These are phyloP conservation scores for Metschnikowia corniflorae DNA, from an alignment of 805 yeast species.

Conservation along the genomic window DNA sequence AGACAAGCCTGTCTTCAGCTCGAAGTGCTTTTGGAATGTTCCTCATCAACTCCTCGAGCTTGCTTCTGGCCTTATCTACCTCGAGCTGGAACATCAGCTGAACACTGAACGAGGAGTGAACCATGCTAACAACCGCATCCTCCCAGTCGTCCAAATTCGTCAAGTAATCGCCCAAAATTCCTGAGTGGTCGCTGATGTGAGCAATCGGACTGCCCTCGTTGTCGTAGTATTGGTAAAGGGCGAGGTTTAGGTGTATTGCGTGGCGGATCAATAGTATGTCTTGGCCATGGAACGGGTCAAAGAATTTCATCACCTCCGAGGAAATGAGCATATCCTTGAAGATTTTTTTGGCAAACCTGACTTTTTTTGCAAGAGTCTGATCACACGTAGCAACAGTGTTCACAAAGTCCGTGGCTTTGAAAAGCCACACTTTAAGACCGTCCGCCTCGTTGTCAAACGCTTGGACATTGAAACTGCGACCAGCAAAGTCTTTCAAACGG, in stretches of 20 bases:
- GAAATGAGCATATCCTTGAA: neutral
- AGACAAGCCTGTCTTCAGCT: too few relatives aligned
- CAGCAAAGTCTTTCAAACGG: too few relatives aligned
- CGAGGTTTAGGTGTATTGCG: neutral
- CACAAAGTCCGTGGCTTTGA: too few relatives aligned
- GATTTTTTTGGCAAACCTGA: slow-evolving; percentile 2
- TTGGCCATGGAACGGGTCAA: neutral
- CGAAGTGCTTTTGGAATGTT: too few relatives aligned
- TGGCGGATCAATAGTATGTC: neutral
- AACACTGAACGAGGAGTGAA: neutral
- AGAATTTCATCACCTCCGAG: neutral
- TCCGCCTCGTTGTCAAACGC: too few relatives aligned
- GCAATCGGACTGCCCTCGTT: slow-evolving; percentile 1
- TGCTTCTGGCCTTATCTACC: neutral
- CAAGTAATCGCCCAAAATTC: neutral
- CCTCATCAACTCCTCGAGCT: neutral
- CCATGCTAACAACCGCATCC: neutral
- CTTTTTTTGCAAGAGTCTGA: neutral
- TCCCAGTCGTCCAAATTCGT: neutral
- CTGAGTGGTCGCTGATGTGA: neutral
- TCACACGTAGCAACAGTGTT: too few relatives aligned
- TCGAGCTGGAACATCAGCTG: slow-evolving; percentile 1
- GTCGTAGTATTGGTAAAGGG: slow-evolving; percentile 1
- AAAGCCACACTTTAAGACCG: too few relatives aligned
- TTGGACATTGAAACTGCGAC: too few relatives aligned